Conservation (phyloP, 2,329 filamentous ascomycete genomes). For the Alternaria atra region DNA sequence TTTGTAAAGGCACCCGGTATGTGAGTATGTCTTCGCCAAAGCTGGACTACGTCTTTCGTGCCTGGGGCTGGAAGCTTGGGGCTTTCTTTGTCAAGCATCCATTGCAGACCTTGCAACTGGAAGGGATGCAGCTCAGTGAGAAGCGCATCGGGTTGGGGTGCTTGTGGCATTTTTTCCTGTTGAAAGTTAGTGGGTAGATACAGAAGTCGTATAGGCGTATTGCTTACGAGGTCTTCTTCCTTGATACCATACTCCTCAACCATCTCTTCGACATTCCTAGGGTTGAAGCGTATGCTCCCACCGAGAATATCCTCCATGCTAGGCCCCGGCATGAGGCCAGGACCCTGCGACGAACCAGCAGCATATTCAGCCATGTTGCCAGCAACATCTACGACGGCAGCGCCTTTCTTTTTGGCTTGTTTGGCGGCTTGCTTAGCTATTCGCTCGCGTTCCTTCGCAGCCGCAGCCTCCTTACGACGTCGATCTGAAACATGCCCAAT, state of each 20-base stretch:
- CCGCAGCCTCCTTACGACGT: constrained; percentile 63
- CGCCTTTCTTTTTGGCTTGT: constrained; percentile 40
- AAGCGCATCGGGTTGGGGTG: constrained; percentile 71
- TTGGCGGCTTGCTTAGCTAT: constrained; percentile 51
- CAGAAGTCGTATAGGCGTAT: neutral
- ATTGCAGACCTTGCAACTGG: constrained; percentile 78
- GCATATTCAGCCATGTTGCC: constrained; percentile 36
- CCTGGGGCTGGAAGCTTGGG: constrained; percentile 69
- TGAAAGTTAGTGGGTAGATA: constrained; percentile 16
- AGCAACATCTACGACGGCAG: constrained; percentile 31
- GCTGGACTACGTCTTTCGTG: constrained; percentile 72
- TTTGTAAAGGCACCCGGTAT: constrained; percentile 65
- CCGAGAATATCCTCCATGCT: constrained; percentile 71
- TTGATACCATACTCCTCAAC: constrained; percentile 75
- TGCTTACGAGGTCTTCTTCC: constrained; percentile 68
- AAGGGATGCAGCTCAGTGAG: constrained; percentile 77
- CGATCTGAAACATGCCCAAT: constrained; percentile 48
- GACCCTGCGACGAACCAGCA: constrained; percentile 37
- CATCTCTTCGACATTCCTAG: constrained; percentile 70
- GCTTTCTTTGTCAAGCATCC: constrained; percentile 80
- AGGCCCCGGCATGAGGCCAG: constrained; percentile 49
- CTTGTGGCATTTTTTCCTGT: constrained; percentile 72
- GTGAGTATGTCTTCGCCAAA: constrained; percentile 71
- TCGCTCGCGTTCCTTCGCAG: constrained; percentile 64
- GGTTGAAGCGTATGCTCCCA: constrained; percentile 72